These are phyloP conservation scores for Colletotrichum liriopes DNA, from an alignment of 2,329 filamentous ascomycete genomes.

Conservation along the genomic window DNA sequence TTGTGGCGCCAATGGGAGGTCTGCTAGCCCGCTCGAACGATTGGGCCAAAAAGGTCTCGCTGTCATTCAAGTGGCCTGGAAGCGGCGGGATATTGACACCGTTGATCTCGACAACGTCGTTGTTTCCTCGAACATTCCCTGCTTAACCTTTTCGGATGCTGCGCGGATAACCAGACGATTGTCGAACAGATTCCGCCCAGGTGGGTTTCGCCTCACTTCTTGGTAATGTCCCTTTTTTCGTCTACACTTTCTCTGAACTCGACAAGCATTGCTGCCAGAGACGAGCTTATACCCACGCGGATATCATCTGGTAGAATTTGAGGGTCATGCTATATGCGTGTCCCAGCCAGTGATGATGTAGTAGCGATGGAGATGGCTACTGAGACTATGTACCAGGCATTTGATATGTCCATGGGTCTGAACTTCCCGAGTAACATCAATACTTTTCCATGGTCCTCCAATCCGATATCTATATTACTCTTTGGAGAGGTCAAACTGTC, in stretches of 20 bases:
- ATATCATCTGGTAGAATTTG: background rate
- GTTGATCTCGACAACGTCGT: no score
- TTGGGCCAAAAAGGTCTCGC: background rate
- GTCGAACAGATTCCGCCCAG: no score
- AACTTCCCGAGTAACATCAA: no score
- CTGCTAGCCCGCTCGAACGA: background rate
- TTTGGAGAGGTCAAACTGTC: no score
- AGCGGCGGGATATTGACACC: no score
- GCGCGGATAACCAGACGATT: background rate
- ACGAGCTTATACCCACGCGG: background rate
- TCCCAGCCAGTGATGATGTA: background rate
- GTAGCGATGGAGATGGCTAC: background rate
- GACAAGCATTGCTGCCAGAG: background rate
- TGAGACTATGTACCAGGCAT: background rate
- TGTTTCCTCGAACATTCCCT: background rate
- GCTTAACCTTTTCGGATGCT: background rate
- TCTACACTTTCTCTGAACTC: background rate
- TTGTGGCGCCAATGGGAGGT: background rate
- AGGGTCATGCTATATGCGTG: background rate
- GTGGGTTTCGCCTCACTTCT: no score
- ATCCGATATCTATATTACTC: no score
- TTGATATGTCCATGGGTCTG: no score
- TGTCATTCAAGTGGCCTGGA: background rate
- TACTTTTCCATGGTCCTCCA: no score
- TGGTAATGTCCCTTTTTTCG: no score